Evolutionary conservation across 2,329 filamentous ascomycete genomes (phyloP).

Genomic region (Myotisia sp.): DNA sequence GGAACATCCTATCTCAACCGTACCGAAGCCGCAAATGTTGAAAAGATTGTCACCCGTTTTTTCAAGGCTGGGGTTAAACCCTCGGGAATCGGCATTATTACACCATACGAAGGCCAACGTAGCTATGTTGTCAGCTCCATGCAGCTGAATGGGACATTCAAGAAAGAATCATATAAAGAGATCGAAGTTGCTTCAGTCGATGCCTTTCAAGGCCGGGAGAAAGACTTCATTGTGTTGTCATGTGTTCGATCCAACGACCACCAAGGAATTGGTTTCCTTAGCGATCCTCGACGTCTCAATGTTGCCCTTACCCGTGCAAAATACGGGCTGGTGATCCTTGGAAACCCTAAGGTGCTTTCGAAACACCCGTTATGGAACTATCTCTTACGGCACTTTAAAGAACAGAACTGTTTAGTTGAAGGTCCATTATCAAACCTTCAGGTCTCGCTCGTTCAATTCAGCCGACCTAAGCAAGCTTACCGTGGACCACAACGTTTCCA

Average conservation of each 20-base stretch:
- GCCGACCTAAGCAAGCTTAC: constrained; percentile 81
- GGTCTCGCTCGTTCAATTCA: constrained; percentile 86
- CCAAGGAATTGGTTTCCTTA: constrained; percentile 97
- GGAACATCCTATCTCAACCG: constrained; percentile 97
- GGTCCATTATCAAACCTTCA: constrained; percentile 93
- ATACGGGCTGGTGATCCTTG: constrained; percentile 89
- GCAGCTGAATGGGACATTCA: constrained; percentile 93
- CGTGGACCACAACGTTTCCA: constrained; percentile 78
- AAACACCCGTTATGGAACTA: constrained; percentile 98
- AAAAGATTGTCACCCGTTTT: constrained; percentile 96
- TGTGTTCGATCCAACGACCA: constrained; percentile 98
- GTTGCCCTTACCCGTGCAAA: constrained; percentile 94
- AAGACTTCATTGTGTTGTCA: constrained; percentile 95
- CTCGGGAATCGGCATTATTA: constrained; percentile 89
- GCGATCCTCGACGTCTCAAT: constrained; percentile 90
- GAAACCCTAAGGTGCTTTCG: constrained; percentile 91
- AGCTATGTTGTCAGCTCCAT: constrained; percentile 99
- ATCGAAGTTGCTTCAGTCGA: constrained; percentile 97
- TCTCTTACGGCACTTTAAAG: constrained; percentile 89
- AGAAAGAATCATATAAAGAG: constrained; percentile 97
- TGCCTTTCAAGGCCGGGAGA: constrained; percentile 96
- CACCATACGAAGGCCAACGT: constrained; percentile 93
- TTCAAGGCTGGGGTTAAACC: constrained; percentile 98
- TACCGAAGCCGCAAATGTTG: constrained; percentile 90
- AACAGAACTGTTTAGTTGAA: constrained; percentile 88